Evolutionary conservation across 768 basidiomycete species (phyloP).

Genomic region (Mycena filopes): DNA sequence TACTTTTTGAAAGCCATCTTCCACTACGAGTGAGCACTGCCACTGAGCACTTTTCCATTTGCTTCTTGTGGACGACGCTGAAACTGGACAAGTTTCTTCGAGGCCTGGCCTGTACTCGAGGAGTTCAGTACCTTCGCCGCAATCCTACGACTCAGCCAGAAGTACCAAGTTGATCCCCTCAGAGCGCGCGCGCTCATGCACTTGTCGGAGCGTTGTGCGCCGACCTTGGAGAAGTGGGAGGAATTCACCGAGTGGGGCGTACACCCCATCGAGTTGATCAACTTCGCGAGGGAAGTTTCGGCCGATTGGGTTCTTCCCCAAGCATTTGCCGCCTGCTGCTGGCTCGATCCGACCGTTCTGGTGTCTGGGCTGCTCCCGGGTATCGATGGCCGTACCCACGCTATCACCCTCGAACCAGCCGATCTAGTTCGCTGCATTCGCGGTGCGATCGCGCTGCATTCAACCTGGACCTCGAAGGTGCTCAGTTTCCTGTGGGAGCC

Average conservation of each 20-base stretch:
- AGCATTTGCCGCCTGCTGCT: background rate
- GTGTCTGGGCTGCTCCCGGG: background rate
- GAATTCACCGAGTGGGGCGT: background rate
- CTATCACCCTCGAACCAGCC: background rate
- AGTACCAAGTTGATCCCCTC: slow-evolving; percentile 8
- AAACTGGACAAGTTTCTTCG: slow-evolving; percentile 15
- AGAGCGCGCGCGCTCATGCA: background rate
- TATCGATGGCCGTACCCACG: background rate
- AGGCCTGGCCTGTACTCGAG: background rate
- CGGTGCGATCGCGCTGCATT: background rate
- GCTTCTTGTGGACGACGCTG: no score
- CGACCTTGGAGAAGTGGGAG: background rate
- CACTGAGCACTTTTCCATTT: no score
- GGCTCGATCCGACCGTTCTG: background rate
- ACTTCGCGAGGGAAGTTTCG: background rate
- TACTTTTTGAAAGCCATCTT: slow-evolving; percentile 12
- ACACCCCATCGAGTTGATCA: background rate
- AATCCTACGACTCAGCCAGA: slow-evolving; percentile 5
- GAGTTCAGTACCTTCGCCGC: background rate
- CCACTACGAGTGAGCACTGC: slow-evolving; percentile 16
- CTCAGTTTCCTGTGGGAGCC: slow-evolving; percentile 2
- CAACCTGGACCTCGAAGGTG: background rate
- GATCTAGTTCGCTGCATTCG: background rate
- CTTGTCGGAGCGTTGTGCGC: background rate
- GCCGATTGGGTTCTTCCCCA: slow-evolving; percentile 5